Conservation (phyloP, 129 eudicot species). For the Pittosporum tobira region DNA sequence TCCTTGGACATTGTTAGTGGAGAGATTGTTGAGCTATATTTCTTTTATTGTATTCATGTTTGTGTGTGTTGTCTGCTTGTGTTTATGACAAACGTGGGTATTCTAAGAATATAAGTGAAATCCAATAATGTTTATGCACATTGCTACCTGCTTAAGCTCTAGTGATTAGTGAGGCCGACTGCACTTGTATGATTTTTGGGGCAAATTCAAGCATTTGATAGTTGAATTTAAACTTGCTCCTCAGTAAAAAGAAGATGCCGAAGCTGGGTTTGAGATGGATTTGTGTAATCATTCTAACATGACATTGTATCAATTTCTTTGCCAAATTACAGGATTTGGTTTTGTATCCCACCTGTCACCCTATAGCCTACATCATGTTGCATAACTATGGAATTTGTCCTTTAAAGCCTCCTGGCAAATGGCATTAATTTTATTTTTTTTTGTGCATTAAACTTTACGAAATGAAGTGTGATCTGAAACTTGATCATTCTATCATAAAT, state of each 20-base stretch:
- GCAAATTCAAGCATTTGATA: too few relatives aligned
- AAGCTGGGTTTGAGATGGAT: too few relatives aligned
- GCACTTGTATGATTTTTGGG: neutral
- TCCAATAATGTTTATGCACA: neutral
- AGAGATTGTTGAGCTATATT: too few relatives aligned
- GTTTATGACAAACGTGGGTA: neutral
- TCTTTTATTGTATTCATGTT: neutral
- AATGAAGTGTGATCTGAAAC: too few relatives aligned
- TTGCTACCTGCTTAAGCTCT: neutral
- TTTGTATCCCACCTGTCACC: neutral
- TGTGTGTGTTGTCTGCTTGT: slow-evolving; percentile 4
- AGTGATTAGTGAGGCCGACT: neutral
- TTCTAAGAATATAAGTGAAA: neutral
- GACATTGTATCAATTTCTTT: neutral
- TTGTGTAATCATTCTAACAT: neutral
- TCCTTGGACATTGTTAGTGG: too few relatives aligned
- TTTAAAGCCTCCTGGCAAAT: neutral
- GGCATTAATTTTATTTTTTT: neutral
- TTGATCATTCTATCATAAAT: too few relatives aligned
- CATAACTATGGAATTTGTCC: neutral
- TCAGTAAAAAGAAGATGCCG: too few relatives aligned
- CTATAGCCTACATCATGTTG: neutral
- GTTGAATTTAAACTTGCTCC: neutral
- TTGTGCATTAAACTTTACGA: neutral
- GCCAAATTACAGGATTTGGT: neutral